Evolutionary conservation across 129 eudicot species (phyloP).

Genomic region (Smallanthus sonchifolius): DNA sequence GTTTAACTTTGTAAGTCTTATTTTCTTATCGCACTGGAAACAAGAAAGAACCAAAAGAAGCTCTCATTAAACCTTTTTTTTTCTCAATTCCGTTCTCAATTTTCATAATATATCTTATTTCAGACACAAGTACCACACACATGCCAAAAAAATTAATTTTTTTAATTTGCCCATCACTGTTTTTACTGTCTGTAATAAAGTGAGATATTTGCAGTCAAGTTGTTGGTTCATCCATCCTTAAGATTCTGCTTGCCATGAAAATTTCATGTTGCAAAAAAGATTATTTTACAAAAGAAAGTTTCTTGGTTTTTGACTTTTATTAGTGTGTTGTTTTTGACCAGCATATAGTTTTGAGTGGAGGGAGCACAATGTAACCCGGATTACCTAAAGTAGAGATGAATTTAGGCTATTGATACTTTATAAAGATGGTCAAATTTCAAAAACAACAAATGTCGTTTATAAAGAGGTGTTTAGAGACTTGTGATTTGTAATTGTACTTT

Average conservation of each 20-base stretch:
- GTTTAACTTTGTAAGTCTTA: not conserved
- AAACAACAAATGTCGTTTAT: too few species aligned
- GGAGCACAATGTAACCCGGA: slow-evolving; percentile 99
- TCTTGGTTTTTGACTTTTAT: not conserved
- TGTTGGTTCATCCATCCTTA: not conserved
- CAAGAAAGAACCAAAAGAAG: too few species aligned
- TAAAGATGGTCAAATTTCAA: too few species aligned
- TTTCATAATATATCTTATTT: too few species aligned
- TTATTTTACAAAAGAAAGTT: not conserved
- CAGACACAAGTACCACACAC: not conserved
- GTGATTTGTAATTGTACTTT: too few species aligned
- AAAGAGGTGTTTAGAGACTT: too few species aligned
- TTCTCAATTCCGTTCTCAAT: too few species aligned
- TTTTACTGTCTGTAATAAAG: not conserved
- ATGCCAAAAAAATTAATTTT: too few species aligned
- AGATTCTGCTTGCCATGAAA: slow-evolving; percentile 2
- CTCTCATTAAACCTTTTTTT: too few species aligned
- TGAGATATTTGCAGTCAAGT: not conserved
- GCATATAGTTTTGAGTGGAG: slow-evolving; percentile 96
- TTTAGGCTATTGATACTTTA: too few species aligned
- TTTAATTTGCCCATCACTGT: not conserved
- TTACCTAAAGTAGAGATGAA: slow-evolving; percentile 40
- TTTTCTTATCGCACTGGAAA: too few species aligned
- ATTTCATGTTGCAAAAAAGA: not conserved
- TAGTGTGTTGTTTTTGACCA: slow-evolving; percentile 47